A percentile compares a stretch with the other conserved stretches of the same genome.
Conservation (phyloP, 345 rosid genomes). For the Lepidium africanum region DNA sequence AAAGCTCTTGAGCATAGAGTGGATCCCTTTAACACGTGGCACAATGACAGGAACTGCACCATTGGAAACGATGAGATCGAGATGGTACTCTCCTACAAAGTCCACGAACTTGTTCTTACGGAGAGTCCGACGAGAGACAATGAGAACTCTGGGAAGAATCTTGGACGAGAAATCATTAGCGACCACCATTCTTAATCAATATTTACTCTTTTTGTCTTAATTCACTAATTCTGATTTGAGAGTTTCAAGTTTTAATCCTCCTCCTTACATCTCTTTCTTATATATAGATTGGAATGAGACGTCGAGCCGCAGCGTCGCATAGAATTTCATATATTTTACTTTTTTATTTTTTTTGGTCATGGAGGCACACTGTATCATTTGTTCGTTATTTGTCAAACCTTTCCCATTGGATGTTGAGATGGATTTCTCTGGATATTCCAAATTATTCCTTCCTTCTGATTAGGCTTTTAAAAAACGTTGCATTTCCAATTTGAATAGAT, state of each 20-base stretch:
- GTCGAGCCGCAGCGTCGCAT: conserved; percentile 15
- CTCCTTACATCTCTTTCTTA: background rate
- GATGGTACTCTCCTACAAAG: conserved; percentile 67
- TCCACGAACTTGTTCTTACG: conserved; percentile 57
- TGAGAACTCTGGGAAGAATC: conserved; percentile 46
- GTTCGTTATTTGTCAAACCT: conserved; percentile 15
- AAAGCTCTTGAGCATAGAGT: conserved; percentile 44
- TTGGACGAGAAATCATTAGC: conserved; percentile 33
- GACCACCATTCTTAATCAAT: conserved; percentile 4
- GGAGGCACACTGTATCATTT: background rate
- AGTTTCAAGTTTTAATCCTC: background rate
- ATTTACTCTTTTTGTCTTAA: background rate
- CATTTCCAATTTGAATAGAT: background rate
- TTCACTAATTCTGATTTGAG: background rate
- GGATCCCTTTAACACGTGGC: conserved; percentile 53
- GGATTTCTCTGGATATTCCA: conserved; percentile 9
- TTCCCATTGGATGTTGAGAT: conserved; percentile 15
- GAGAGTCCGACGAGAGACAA: conserved; percentile 50
- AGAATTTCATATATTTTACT: background rate
- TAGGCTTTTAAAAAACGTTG: background rate
- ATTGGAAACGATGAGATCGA: conserved; percentile 50
- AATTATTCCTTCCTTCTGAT: background rate
- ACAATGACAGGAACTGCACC: conserved; percentile 63
- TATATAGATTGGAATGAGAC: conserved; percentile 14
- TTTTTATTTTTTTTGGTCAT: too few relatives aligned